These are phyloP conservation scores for Dryas integrifolia DNA, from an alignment of 331 rosid species.

Conservation along the genomic window DNA sequence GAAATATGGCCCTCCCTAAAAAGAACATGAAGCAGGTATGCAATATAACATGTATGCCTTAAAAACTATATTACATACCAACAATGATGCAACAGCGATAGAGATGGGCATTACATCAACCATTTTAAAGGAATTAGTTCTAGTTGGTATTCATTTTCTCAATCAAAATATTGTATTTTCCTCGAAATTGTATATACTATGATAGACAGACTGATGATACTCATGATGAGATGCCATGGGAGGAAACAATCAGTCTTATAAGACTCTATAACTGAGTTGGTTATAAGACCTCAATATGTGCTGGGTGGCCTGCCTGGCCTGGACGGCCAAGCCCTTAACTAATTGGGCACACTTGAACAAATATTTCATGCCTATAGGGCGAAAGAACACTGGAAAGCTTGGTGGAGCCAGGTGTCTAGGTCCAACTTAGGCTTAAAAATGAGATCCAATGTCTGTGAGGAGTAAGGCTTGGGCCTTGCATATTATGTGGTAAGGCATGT, in stretches of 20 bases:
- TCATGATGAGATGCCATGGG: no score
- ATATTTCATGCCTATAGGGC: no score
- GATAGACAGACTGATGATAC: neutral
- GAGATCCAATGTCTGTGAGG: neutral
- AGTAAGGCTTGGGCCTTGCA: neutral
- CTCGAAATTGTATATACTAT: neutral
- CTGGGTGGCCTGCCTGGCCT: neutral
- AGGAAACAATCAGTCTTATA: no score
- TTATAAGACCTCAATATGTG: no score
- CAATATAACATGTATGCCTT: no score
- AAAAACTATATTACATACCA: no score
- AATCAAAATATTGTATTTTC: neutral
- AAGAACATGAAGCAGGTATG: no score
- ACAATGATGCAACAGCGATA: neutral
- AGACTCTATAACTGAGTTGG: no score
- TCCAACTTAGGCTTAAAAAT: neutral
- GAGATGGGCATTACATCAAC: neutral
- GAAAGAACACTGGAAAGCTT: neutral
- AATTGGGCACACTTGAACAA: neutral
- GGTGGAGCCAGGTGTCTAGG: neutral
- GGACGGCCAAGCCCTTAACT: neutral
- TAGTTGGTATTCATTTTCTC: no score
- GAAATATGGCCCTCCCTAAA: no score
- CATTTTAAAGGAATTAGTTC: no score
- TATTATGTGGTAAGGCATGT: neutral